These are phyloP conservation scores for Veloporphyrellus conicus DNA, from an alignment of 1,284 basidiomycete genomes.

Conservation along the genomic window DNA sequence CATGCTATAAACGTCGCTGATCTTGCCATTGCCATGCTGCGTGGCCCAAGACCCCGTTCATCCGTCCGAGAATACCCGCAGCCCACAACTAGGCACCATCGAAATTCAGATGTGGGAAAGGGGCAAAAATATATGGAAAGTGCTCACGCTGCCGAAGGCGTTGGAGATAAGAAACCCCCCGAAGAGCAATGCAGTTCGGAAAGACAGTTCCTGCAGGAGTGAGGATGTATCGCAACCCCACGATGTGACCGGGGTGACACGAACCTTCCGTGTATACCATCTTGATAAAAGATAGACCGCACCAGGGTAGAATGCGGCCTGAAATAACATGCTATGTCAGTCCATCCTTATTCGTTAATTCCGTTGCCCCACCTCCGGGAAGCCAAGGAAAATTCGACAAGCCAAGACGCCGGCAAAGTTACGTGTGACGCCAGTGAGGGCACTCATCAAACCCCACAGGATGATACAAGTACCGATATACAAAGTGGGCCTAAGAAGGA, in stretches of 20 bases:
- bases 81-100: constrained; percentile 7
- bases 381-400: constrained; percentile 58
- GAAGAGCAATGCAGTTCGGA: constrained; percentile 68
- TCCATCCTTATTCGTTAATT: not conserved
- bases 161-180: constrained; percentile 68
- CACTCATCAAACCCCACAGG: constrained; percentile 60
- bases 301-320: constrained; percentile 62
- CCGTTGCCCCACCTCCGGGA: constrained; percentile 46
- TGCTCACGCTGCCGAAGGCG: constrained; percentile 63
- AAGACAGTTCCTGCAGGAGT: constrained; percentile 51
- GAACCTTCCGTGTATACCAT: constrained; percentile 61
- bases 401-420: constrained; percentile 55
- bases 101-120: constrained; percentile 31
- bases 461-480: constrained; percentile 62
- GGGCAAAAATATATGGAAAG: not conserved
- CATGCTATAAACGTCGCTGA: not conserved
- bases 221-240: not conserved
- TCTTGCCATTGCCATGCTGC: constrained; percentile 66
- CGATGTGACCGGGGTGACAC: not conserved
- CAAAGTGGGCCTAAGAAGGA: constrained; percentile 47
- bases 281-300: constrained; percentile 56
- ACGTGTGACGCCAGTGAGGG: constrained; percentile 55
- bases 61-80: not conserved
- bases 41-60: constrained; percentile 61
- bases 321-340: not conserved